These are phyloP conservation scores for Melaleuca alternifolia DNA, from an alignment of 345 rosid species.

Conservation along the genomic window DNA sequence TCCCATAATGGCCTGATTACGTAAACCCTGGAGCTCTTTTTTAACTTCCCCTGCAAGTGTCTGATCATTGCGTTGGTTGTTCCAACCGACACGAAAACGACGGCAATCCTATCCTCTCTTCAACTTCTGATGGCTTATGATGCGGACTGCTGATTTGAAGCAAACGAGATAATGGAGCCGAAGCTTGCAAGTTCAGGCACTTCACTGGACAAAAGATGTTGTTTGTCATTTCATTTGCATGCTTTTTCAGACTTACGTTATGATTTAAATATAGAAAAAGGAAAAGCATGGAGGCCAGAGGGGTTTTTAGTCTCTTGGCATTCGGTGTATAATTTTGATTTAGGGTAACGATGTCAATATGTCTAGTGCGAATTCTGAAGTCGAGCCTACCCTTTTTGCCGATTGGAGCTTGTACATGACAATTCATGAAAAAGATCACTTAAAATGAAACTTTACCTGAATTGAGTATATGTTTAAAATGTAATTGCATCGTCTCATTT, in stretches of 20 bases:
- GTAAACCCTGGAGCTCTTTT: neutral
- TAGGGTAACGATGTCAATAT: neutral
- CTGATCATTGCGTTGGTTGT: conserved; percentile 29
- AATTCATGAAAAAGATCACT: neutral
- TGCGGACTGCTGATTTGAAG: neutral
- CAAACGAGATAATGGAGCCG: neutral
- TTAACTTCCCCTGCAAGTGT: conserved; percentile 21
- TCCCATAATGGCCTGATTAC: neutral
- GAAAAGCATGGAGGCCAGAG: neutral
- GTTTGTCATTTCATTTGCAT: neutral
- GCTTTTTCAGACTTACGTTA: neutral
- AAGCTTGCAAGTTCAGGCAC: neutral
- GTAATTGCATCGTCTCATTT: neutral
- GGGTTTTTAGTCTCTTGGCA: neutral
- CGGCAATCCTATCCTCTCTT: neutral
- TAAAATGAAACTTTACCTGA: neutral
- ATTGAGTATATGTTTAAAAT: neutral
- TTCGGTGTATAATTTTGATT: neutral
- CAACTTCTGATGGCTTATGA: neutral
- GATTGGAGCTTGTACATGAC: neutral
- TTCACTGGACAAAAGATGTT: neutral
- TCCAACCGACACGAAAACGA: conserved; percentile 5
- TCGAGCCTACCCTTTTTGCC: neutral
- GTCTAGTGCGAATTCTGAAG: neutral
- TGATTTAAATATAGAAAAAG: neutral